phyloP scores from a whole-genome alignment of 2,329 filamentous ascomycete species.

The Verticillium klebahnii region DNA sequence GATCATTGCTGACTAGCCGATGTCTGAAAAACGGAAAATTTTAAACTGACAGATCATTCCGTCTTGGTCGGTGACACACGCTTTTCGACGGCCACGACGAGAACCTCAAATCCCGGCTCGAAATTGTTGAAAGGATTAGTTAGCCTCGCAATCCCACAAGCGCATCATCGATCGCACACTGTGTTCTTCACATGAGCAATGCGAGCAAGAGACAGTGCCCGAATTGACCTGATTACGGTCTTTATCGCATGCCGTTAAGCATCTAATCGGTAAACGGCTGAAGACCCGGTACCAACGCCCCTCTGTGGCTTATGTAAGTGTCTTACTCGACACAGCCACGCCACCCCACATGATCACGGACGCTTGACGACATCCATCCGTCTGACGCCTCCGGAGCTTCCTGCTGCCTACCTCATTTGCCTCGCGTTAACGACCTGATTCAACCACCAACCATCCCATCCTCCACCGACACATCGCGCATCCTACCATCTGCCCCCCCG shows the following conservation, averaged over 20 bases:
- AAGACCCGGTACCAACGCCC: background rate
- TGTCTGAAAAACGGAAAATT: background rate
- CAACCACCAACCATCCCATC: background rate
- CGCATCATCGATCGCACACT: background rate
- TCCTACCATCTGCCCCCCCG: background rate
- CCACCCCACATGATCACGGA: background rate
- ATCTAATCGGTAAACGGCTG: background rate
- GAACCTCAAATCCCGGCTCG: background rate
- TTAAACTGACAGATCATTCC: background rate
- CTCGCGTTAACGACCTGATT: background rate
- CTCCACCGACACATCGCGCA: background rate
- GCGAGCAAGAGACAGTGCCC: background rate
- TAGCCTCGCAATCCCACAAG: background rate
- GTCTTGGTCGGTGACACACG: background rate
- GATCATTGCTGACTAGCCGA: background rate
- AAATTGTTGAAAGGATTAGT: background rate
- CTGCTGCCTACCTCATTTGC: background rate
- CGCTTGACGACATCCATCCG: background rate
- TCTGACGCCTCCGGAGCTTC: background rate
- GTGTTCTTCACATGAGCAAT: background rate
- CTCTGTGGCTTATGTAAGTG: background rate
- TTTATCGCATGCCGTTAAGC: background rate
- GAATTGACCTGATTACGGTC: background rate
- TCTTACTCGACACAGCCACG: background rate
- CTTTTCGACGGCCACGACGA: background rate